A percentile compares a stretch with the other conserved stretches of the same genome.
Conservation (phyloP, 2,329 filamentous ascomycete species). For the Lasiodiplodia sp. region DNA sequence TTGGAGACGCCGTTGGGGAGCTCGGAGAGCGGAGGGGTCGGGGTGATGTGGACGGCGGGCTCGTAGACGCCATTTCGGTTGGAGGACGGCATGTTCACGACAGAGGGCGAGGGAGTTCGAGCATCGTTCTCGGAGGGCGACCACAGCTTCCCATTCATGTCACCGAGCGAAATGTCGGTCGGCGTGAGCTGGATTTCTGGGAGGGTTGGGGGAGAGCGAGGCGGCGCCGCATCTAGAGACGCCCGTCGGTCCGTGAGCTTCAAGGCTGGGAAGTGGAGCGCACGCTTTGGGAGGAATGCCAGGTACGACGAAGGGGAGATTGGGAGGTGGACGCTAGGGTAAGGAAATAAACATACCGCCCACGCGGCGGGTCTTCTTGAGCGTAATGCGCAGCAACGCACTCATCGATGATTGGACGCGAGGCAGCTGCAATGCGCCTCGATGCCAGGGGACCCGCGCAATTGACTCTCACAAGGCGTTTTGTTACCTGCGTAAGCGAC, state of each 20-base stretch:
- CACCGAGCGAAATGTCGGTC: conserved; percentile 24
- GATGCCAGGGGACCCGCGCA: conserved; percentile 16
- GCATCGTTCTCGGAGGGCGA: conserved; percentile 26
- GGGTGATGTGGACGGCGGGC: conserved; percentile 14
- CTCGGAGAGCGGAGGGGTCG: conserved; percentile 23
- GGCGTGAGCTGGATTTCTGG: conserved; percentile 23
- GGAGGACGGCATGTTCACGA: conserved; percentile 27
- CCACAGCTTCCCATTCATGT: conserved; percentile 28
- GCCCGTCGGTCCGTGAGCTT: conserved; percentile 16
- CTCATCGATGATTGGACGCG: conserved; percentile 16
- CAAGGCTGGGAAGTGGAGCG: conserved; percentile 11
- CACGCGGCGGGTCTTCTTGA: conserved; percentile 17
- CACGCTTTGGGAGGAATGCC: conserved; percentile 24
- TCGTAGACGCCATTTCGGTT: conserved; percentile 29
- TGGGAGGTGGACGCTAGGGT: conserved; percentile 24
- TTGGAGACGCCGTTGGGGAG: conserved; percentile 21
- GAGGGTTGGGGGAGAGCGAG: conserved; percentile 25
- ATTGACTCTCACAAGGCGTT: background rate
- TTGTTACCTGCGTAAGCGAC: conserved; percentile 16
- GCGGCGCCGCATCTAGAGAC: conserved; percentile 29
- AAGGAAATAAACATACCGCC: conserved; percentile 30
- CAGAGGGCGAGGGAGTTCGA: conserved; percentile 19
- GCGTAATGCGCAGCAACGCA: conserved; percentile 26
- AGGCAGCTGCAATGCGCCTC: conserved; percentile 21
- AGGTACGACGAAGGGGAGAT: conserved; percentile 27